Evolutionary conservation across 352 stramenopile genomes (phyloP).

Genomic region (Phytophthora fragariae): DNA sequence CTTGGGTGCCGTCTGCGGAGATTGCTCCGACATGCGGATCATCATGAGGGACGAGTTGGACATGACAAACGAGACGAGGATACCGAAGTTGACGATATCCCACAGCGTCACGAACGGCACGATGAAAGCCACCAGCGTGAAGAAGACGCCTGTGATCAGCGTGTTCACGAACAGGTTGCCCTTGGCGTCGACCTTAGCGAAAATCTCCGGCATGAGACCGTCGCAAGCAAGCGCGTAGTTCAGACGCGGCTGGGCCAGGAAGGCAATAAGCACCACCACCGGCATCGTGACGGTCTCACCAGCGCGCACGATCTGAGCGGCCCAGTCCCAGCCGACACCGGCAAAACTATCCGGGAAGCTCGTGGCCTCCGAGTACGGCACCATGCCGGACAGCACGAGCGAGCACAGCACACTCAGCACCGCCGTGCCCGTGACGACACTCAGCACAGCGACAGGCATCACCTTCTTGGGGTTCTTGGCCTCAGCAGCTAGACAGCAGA

Average conservation of each 20-base stretch:
- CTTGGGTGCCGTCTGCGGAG: slow-evolving; percentile 39
- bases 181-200: slow-evolving; percentile 70
- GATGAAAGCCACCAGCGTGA: slow-evolving; percentile 54
- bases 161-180: slow-evolving; percentile 70
- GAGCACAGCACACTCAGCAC: slow-evolving; percentile 65
- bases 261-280: slow-evolving; percentile 90
- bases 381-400: slow-evolving; percentile 85
- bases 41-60: slow-evolving; percentile 68
- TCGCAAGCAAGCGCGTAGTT: slow-evolving; percentile 90
- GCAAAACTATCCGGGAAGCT: slow-evolving; percentile 44
- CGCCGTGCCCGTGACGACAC: slow-evolving; percentile 75
- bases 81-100: slow-evolving; percentile 76
- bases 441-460: slow-evolving; percentile 85
- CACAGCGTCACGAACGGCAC: slow-evolving; percentile 69
- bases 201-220: slow-evolving; percentile 90
- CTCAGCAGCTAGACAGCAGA: slow-evolving; percentile 90
- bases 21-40: slow-evolving; percentile 50
- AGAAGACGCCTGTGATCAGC: slow-evolving; percentile 54
- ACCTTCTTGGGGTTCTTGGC: slow-evolving; percentile 77
- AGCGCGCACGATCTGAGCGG: slow-evolving; percentile 39
- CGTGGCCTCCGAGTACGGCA: slow-evolving; percentile 36
- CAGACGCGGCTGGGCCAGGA: slow-evolving; percentile 90
- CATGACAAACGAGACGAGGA: slow-evolving; percentile 77
- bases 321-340: slow-evolving; percentile 35
- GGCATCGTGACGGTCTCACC: slow-evolving; percentile 78